These are phyloP conservation scores for Auriculariales sp. DNA, from an alignment of 768 basidiomycete species.

Conservation along the genomic window DNA sequence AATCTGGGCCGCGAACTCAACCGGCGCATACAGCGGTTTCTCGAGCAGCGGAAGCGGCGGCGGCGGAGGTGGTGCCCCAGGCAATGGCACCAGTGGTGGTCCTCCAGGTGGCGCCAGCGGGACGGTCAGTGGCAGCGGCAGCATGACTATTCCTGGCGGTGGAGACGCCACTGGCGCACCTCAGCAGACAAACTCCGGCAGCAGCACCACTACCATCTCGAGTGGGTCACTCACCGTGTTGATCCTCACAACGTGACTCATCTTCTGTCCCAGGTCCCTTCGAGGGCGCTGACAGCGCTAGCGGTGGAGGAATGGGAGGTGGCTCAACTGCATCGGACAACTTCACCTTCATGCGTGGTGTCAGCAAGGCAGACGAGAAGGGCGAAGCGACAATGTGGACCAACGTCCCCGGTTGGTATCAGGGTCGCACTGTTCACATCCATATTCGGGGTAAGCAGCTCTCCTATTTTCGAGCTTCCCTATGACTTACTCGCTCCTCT, in stretches of 20 bases:
- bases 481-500: too few species aligned
- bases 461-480: neutral
- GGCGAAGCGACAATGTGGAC: constrained; percentile 1
- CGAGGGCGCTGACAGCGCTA: neutral
- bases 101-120: neutral
- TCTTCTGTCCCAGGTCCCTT: neutral
- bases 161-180: neutral
- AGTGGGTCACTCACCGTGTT: too few species aligned
- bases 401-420: constrained; percentile 5
- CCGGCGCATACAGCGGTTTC: neutral
- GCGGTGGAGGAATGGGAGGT: neutral
- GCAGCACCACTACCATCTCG: neutral
- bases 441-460: constrained; percentile 1
- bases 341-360: constrained; percentile 4
- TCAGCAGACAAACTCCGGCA: too few species aligned
- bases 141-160: neutral
- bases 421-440: constrained; percentile 2
- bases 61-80: too few species aligned
- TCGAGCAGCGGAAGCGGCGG: too few species aligned
- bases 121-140: neutral
- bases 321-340: neutral
- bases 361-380: neutral
- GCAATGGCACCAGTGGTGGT: too few species aligned
- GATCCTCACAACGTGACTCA: neutral
- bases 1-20: neutral